Conservation (phyloP, 768 basidiomycete genomes). For the Bullera alba region DNA sequence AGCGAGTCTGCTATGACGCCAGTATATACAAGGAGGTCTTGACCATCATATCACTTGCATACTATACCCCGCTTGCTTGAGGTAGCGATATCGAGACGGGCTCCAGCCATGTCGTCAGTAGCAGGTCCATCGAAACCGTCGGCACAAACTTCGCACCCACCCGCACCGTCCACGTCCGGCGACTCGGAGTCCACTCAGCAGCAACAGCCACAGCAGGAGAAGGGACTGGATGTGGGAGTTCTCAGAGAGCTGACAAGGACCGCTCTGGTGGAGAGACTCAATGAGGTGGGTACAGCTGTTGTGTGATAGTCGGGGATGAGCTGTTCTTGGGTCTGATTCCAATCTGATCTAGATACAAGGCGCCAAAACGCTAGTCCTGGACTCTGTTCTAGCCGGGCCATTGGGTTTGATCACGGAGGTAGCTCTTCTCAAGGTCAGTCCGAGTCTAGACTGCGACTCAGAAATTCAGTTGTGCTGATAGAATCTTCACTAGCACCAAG, state of each 20-base stretch:
- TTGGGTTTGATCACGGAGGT: constrained; percentile 94
- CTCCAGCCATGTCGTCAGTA: background rate
- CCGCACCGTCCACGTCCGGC: constrained; percentile 40
- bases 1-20: no score
- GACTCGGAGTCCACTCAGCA: constrained; percentile 32
- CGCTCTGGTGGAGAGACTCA: constrained; percentile 74
- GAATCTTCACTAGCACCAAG: constrained; percentile 67
- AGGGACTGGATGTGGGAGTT: constrained; percentile 30
- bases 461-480: background rate
- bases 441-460: background rate
- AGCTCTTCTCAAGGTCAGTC: constrained; percentile 72
- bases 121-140: background rate
- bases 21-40: no score
- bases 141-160: constrained; percentile 12
- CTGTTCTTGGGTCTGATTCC: background rate
- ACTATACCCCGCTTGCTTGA: no score
- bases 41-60: no score
- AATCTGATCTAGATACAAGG: constrained; percentile 50
- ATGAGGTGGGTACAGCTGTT: constrained; percentile 44
- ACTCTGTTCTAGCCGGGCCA: constrained; percentile 78
- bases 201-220: constrained; percentile 12
- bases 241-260: constrained; percentile 74
- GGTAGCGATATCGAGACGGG: background rate
- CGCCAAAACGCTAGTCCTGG: constrained; percentile 92
- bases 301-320: background rate